Conservation (phyloP, 495 filamentous ascomycete species). For the Oleoguttula mirabilis region DNA sequence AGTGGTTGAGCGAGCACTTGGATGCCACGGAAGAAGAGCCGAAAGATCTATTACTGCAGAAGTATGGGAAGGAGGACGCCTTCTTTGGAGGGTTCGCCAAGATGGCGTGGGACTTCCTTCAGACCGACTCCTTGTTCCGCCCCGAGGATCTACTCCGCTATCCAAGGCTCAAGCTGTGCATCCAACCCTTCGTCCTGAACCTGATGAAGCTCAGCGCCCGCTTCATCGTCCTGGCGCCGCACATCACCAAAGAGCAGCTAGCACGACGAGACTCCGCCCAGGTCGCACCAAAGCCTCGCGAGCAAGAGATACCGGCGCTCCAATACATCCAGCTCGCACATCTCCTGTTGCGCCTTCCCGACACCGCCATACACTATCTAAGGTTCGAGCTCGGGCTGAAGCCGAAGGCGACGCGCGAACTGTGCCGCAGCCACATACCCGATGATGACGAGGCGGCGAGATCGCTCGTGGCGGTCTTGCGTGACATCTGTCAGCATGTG, state of each 20-base stretch:
- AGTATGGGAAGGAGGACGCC: not conserved
- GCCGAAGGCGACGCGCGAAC: not conserved
- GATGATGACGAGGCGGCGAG: not conserved
- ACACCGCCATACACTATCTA: not conserved
- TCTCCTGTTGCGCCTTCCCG: not conserved
- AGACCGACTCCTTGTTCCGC: not conserved
- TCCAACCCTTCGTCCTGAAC: no score
- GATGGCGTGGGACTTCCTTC: not conserved
- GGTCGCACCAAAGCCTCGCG: not conserved
- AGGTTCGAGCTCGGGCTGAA: not conserved
- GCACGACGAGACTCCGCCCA: slow-evolving; percentile 5
- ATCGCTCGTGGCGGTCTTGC: not conserved
- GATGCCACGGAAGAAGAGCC: not conserved
- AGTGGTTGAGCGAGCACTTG: slow-evolving; percentile 3
- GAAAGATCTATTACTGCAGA: not conserved
- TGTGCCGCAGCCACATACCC: not conserved
- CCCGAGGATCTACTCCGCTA: not conserved
- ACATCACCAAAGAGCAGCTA: slow-evolving; percentile 8
- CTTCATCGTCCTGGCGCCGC: not conserved
- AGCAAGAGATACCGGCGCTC: not conserved
- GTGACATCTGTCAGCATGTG: not conserved
- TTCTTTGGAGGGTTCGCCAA: not conserved
- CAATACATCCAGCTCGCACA: not conserved
- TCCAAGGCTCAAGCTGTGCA: no score
- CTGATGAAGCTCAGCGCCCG: slow-evolving; percentile 1